Percentiles rank a stretch among this genome's conserved stretches.
Conservation (phyloP, 148 eudicot genomes). For the Rhododendron kiyosumense region DNA sequence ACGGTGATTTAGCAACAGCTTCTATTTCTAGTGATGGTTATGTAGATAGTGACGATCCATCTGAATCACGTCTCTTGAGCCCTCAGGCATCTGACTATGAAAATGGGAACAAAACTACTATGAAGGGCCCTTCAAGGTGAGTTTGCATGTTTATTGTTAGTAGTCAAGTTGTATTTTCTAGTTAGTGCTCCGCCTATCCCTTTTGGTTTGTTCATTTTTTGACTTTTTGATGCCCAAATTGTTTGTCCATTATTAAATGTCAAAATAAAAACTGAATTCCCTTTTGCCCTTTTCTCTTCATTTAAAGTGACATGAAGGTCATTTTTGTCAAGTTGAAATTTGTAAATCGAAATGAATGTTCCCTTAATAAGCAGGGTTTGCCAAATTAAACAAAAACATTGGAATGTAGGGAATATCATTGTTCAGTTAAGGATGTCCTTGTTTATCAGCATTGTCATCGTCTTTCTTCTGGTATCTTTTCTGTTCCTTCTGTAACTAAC, state of each 20-base stretch:
- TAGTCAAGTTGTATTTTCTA: neutral
- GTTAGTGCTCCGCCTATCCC: neutral
- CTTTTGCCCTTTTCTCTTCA: neutral
- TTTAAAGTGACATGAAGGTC: neutral
- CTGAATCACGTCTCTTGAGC: conserved; percentile 25
- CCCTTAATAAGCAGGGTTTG: neutral
- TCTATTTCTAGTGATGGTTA: conserved; percentile 25
- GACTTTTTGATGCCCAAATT: neutral
- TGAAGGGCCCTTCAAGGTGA: conserved; percentile 25
- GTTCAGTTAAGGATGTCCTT: neutral
- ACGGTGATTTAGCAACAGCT: conserved; percentile 24
- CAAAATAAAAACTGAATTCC: neutral
- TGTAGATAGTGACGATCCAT: conserved; percentile 26
- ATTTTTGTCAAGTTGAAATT: neutral
- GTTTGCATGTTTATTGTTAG: conserved; percentile 4
- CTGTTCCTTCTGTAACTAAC: neutral
- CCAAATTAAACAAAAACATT: neutral
- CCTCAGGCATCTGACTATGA: conserved; percentile 36
- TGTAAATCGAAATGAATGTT: neutral
- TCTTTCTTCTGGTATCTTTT: neutral
- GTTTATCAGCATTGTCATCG: neutral
- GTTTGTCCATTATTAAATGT: neutral
- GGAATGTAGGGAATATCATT: neutral
- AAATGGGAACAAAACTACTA: conserved; percentile 19
- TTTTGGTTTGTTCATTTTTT: neutral